Conservation (phyloP, 352 stramenopile genomes). For the Phytophthora podocarpi region DNA sequence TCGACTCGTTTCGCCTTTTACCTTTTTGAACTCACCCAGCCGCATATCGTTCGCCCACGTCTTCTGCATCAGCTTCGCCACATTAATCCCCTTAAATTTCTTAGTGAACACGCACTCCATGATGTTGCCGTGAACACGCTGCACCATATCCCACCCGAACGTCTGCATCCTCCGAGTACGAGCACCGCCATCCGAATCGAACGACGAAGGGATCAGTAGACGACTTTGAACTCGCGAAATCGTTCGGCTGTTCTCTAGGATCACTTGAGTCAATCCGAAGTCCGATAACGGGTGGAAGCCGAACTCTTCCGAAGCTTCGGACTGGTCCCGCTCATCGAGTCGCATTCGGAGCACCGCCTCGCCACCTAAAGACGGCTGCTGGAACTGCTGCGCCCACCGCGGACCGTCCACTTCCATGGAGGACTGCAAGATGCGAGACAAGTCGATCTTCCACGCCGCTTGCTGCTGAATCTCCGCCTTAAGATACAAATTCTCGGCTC, state of each 20-base stretch:
- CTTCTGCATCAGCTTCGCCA: conserved; percentile 33
- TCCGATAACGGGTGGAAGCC: conserved; percentile 35
- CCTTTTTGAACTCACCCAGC: conserved; percentile 42
- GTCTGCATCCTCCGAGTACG: conserved; percentile 19
- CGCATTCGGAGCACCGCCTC: conserved; percentile 13
- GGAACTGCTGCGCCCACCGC: conserved; percentile 18
- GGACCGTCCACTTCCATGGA: conserved; percentile 16
- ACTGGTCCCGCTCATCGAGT: conserved; percentile 16
- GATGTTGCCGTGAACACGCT: conserved; percentile 27
- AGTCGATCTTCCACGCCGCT: conserved; percentile 33
- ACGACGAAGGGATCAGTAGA: conserved; percentile 22
- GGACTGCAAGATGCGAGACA: conserved; percentile 39
- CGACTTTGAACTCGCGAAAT: conserved; percentile 31
- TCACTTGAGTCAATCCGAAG: conserved; percentile 28
- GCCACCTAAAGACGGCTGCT: conserved; percentile 8
- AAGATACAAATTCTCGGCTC: conserved; percentile 51
- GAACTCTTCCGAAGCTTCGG: conserved; percentile 35
- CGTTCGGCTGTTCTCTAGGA: conserved; percentile 33
- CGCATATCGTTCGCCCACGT: conserved; percentile 42
- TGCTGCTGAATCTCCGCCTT: conserved; percentile 45
- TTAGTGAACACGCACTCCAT: conserved; percentile 47
- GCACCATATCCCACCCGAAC: conserved; percentile 44
- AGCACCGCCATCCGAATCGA: conserved; percentile 18
- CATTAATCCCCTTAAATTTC: conserved; percentile 31
- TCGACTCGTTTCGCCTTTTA: conserved; percentile 40